A percentile compares a stretch with the other conserved stretches of the same genome.
phyloP scores from a whole-genome alignment of 169 alveolate genomes.

The Cryptosporidium canis region DNA sequence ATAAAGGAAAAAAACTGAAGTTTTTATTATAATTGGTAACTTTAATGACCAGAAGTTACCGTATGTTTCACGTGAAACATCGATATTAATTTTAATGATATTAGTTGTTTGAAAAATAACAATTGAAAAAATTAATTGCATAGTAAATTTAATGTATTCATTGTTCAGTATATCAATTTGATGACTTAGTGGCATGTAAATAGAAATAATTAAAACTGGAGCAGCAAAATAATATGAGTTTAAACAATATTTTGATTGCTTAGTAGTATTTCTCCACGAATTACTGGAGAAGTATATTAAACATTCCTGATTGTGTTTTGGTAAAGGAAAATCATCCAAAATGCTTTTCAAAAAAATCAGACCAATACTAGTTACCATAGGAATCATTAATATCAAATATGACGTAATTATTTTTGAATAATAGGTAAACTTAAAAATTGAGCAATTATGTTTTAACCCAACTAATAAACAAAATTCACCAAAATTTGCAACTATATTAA shows the following conservation, averaged over 20 bases:
- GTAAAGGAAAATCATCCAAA: constrained; percentile 62
- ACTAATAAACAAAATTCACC: neutral
- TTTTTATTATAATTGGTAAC: constrained; percentile 55
- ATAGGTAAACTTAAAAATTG: neutral
- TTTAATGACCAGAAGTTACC: constrained; percentile 29
- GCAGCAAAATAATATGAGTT: neutral
- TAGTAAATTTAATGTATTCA: neutral
- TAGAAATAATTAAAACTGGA: constrained; percentile 6
- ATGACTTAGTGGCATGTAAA: constrained; percentile 6
- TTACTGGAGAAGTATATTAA: constrained; percentile 36
- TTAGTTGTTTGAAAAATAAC: neutral
- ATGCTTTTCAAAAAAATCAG: constrained; percentile 31
- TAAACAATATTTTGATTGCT: neutral
- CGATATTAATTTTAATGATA: constrained; percentile 13
- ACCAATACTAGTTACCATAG: constrained; percentile 44
- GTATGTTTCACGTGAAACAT: constrained; percentile 33
- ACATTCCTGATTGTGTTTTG: constrained; percentile 37
- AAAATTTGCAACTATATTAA: neutral
- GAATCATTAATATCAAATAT: constrained; percentile 23
- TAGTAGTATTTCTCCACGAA: constrained; percentile 6
- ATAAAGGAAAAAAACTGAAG: constrained; percentile 28
- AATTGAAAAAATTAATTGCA: neutral
- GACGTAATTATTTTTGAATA: constrained; percentile 19
- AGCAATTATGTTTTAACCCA: neutral
- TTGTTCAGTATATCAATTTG: neutral